Evolutionary conservation across 805 yeast species (phyloP), one percentile per base, ranked within the genome.

Genomic region (Saccharomycopsis sp.): DNA sequence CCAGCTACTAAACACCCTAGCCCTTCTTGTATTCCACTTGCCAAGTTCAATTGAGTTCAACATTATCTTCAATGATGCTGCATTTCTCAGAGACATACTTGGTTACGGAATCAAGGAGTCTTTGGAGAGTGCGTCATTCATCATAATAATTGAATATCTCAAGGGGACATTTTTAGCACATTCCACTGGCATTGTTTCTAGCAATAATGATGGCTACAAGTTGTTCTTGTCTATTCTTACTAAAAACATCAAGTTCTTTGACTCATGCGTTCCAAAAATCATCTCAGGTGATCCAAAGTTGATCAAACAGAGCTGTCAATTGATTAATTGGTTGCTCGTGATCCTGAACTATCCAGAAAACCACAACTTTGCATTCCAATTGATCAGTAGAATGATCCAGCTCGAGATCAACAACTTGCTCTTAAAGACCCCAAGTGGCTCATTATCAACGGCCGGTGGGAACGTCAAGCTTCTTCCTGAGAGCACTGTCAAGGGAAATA

Each of bases 21-120:
- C 55, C 5, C 29, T 25, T 29, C 29, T 57, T 5, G 55, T 61
- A 20, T 52, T 41, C 29, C 44, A 53, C 7, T 47, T 61, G 24
- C 62, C 61, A 15, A 35, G 20, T 5, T 58, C 62, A 5, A 22
- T 35, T 23, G 62, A 61, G 25, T 56, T 53, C 44, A 53, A 54
- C 19, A 22, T 20, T 7, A 29, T 58, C 9, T 58, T 61, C 50
- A 58, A 61, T 24, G 62, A 61, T 42, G 20, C 44, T 14, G 34
- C 50, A 5, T 56, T 61, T 41, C 51, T 58, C 20, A 24, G 22
- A 9, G 23, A 20, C 5, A n/a, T 61, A 3, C 24, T 61, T 19
- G 29, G 44, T 15, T 58, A 53, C 41, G 47, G 56, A 17, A 52
- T 29, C 3, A n/a, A 23, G 15, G 29, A 58, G 14, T 52, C 54